A percentile compares a stretch with the other conserved stretches of the same genome.
These are phyloP conservation scores for Calamus simplicifolius DNA, from an alignment of 176 grass and related monocot species.

Conservation along the genomic window DNA sequence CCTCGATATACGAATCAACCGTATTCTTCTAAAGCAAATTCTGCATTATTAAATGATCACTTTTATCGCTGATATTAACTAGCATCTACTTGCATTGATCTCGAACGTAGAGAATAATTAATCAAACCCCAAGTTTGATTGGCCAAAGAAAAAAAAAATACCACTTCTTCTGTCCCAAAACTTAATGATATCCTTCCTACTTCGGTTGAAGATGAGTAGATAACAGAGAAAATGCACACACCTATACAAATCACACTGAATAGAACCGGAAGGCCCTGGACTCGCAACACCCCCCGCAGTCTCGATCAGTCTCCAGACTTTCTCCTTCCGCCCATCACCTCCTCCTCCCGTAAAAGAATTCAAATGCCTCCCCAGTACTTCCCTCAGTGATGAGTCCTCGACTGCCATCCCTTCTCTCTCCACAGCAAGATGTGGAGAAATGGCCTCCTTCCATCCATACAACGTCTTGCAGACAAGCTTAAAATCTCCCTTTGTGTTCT, in stretches of 20 bases:
- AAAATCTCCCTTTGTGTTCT: constrained; percentile 17
- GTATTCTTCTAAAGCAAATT: too few species aligned
- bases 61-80: too few species aligned
- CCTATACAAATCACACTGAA: constrained; percentile 92
- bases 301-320: constrained; percentile 77
- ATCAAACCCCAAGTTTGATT: too few species aligned
- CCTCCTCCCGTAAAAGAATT: constrained; percentile 1
- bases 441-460: constrained; percentile 77
- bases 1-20: too few species aligned
- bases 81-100: too few species aligned
- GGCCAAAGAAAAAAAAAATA: too few species aligned
- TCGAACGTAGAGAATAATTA: too few species aligned
- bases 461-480: constrained; percentile 57
- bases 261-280: constrained; percentile 58
- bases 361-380: constrained; percentile 43
- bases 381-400: constrained; percentile 45
- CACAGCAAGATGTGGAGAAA: constrained; percentile 80
- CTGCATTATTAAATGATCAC: too few species aligned
- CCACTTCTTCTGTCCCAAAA: too few species aligned
- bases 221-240: constrained; percentile 1
- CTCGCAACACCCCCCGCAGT: constrained; percentile 82
- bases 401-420: constrained; percentile 72
- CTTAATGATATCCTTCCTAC: too few species aligned
- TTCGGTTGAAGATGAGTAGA: too few species aligned
- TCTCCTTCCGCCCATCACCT: constrained; percentile 4